Base-by-base conservation (phyloP, 108 stramenopile genomes). In the Poteriospumella lacustris region DNA sequence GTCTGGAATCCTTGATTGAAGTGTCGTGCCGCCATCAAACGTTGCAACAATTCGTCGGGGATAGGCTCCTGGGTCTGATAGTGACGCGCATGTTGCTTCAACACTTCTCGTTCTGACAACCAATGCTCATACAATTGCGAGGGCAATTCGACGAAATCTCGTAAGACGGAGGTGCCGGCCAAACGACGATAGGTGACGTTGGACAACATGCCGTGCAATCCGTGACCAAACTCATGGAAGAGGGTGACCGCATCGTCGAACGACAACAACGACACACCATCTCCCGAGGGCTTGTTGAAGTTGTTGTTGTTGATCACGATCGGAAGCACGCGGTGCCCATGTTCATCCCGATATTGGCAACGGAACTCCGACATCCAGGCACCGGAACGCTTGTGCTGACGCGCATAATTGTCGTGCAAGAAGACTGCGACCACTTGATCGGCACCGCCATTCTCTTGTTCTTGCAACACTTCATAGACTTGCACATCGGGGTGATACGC, bases 291-390 rank as follows among this genome's bases (percentile, higher is more conserved):
- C 15, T 19, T 9, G 24, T 64, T 64, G 60, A 64, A 64, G 31
- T 64, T 64, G 31, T 64, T 64, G 31, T 64, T 64, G 60, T 64
- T 64, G 12, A 64, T 64, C 12, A 64, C 60, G 31, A 64, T 64
- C 36, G 60, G 60, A 64, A 24, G 15, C 3, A 64, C 12, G 5
- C 31, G 15, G 12, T 64, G 29, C 28, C 60, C 60, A 56, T 15
- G 19, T 64, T 31, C 9, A 64, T 64, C 31, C 3, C 36, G 9
- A 31, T 24, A 3, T 64, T 64, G 60, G 9, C 33, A 12, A 5
- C 60, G 60, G 5, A 64, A 24, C 31, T 64, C 60, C 28, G 29
- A 31, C 60, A 64, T 64, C 60, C 60, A 64, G 36, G 60, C 60
- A 31, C 60, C 60, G 5, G 29, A 31, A 34, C 60, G 60, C 60